A percentile compares a stretch with the other conserved stretches of the same genome.
Evolutionary conservation across 192 early-diverging fungal species (phyloP).

Genomic region (Backusella luteola): DNA sequence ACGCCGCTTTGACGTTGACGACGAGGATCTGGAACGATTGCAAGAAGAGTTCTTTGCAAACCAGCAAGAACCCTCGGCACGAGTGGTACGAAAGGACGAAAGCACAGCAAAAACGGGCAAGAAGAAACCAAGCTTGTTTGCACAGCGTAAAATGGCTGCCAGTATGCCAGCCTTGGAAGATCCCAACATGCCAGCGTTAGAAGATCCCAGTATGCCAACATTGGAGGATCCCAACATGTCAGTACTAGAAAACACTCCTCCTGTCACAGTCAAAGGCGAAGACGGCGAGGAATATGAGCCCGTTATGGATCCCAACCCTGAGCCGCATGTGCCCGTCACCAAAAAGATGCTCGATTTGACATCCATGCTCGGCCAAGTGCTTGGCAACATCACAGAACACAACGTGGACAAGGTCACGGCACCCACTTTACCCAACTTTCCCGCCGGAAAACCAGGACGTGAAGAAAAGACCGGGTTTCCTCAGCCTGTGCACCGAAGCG

Average conservation of each 20-base stretch:
- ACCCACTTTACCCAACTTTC: neutral
- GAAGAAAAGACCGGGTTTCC: constrained; percentile 36
- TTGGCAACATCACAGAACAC: constrained; percentile 30
- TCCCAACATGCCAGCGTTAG: constrained; percentile 11
- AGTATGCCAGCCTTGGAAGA: constrained; percentile 1
- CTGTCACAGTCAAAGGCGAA: neutral
- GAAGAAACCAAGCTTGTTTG: constrained; percentile 16
- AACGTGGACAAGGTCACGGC: neutral
- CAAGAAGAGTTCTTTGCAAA: constrained; percentile 49
- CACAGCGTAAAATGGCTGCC: neutral
- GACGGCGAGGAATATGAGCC: constrained; percentile 15
- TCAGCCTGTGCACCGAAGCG: constrained; percentile 35
- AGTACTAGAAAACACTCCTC: neutral
- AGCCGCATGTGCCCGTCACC: constrained; percentile 25
- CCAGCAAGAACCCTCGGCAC: constrained; percentile 40
- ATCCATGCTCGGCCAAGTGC: constrained; percentile 27
- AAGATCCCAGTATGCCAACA: constrained; percentile 10
- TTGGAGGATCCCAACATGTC: neutral
- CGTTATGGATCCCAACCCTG: constrained; percentile 5
- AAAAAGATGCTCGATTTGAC: constrained; percentile 39
- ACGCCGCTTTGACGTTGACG: constrained; percentile 16
- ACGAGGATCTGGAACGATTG: constrained; percentile 49
- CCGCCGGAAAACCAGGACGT: neutral
- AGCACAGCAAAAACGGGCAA: constrained; percentile 13
- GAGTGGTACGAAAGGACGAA: constrained; percentile 24